Evolutionary conservation across 139 green algal species (phyloP), one percentile per base, ranked within the genome.

Genomic region (Asterochloris erici): DNA sequence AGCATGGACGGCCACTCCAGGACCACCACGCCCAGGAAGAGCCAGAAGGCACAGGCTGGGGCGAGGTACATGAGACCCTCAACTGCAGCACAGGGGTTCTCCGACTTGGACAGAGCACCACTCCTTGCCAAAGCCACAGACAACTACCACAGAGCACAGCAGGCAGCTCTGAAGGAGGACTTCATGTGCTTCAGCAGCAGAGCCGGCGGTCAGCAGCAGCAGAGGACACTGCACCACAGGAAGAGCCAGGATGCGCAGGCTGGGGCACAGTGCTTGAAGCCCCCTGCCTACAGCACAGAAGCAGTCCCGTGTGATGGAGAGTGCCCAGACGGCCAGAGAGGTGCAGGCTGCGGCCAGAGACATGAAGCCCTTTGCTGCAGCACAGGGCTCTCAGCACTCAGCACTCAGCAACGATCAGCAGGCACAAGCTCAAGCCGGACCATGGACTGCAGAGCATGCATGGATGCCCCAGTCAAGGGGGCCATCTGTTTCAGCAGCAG

Each of bases 31-130:
- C 94, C 94, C 11, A 94, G 26, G 27, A 88, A 61, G 23, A 97
- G 88, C 95, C 94, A 98, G 23, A 92, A 79, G 47, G 84, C 89
- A 86, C 94, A 97, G 19, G 95, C 93, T 0, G 95, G 95, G 1
- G 93, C 91, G n/a, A 96, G 82, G 79, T 96, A 95, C 94, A 98
- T 96, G 28, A 98, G 81, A 0, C 94, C 94, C 88, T 98, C 95
- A 60, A 98, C 85, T 90, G 87, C 79, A 68, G 27, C 11, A 29
- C 29, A 63, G 19, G 17, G 38, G 38, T 54, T 54, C 4, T 54
- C 38, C 6, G 38, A 54, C 38, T 54, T 54, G 38, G 38, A 54
- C 38, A 54, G 38, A 54, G 38, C 38, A 54, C 38, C 2, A 6
- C 38, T 6, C 38, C 38, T 76, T 76, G 70, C 19, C 70, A 76